Evolutionary conservation across 345 rosid species (phyloP), one percentile per base, ranked within the genome.

Genomic region (Reutealis trisperma): DNA sequence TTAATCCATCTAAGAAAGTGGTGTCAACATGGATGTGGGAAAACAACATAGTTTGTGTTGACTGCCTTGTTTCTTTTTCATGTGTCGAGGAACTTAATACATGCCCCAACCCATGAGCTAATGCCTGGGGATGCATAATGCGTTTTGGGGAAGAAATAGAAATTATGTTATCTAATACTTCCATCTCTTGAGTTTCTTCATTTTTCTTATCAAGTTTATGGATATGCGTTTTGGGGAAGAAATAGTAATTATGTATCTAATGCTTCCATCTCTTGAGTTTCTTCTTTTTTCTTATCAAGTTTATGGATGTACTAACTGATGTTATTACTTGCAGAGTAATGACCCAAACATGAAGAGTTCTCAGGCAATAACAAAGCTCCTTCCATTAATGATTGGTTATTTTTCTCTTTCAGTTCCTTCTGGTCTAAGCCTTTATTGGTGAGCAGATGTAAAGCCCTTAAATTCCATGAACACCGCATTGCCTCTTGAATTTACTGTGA

Each of bases 321-420:
- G 16, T 77, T 55, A 18, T 74, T 72, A 14, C 32, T 75, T 68
- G 76, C 89, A 95, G 97, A 90, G 82, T 75, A 74, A 93, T 83
- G 97, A 95, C 84, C 96, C 99, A 60, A 92, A 85, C 81, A 74
- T 88, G 96, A 90, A 95, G 92, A 92, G 72, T 84, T 90, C 99
- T 75, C 99, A 93, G 87, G 92, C 86, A 1, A 75, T 95, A 79
- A 90, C 94, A 0, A 89, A 93, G 84, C 79, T 95, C 76, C 96
- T 93, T 15, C 99, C 98, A 6, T 78, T 95, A 67, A 82, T 95
- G 93, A 92, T 95, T 54, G 99, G 98, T 78, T 95, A 95, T 79
- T 95, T 93, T 89, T 76, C 99, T 72, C 90, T 95, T 57, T 95
- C 97, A n/a, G 99, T 93, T 85, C 99, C 99, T 77, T 95, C 99